Base-by-base conservation (phyloP, 306 rosid genomes). In the Oemleria cerasiformis region DNA sequence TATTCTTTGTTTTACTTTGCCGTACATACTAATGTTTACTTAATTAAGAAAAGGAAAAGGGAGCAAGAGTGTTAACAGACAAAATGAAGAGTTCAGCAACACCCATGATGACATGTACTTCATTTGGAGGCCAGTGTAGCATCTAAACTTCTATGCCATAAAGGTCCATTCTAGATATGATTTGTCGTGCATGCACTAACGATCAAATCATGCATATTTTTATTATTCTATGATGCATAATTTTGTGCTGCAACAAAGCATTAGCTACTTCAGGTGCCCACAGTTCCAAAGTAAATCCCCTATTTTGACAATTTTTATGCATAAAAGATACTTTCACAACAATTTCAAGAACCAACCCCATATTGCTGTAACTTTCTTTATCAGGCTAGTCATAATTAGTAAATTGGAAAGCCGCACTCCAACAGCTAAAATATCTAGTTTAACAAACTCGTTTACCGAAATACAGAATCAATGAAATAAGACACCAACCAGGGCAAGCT, bases 201-300 rank as follows among this genome's bases (percentile, higher is more conserved):
- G 16, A 36, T 36, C 23, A 14, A 14, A 16, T 60, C 42, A 60
- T 34, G 44, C 65, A 34, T 36, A 38, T 15, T 60, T 48, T 44
- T 5, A 48, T 17, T 47, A 36, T 4, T 12, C 34, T 6, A 58
- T 58, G 5, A 67, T 25, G 23, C 16, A 5, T 48, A 48, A 44
- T 67, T 50, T 67, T 8, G 36, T 17, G n/a, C 59, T 67, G 19
- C 58, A 23, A 65, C 44, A 25, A 30, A 17, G 15, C 9, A 5
- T 67, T 48, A 14, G 40, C 42, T 49, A 49, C 72, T 34, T 7
- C 6, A 43, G 47, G 9, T n/a, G 9, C 36, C n/a, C 8, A 39
- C 17, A 68, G 53, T 68, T 14, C 49, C 48, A 39, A 58, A 58
- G 38, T 7, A 14, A 68, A 30, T 49, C 72, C 53, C 60, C 19